Base-by-base conservation (phyloP, 2,329 filamentous ascomycete species). In the Orbilia javanica region DNA sequence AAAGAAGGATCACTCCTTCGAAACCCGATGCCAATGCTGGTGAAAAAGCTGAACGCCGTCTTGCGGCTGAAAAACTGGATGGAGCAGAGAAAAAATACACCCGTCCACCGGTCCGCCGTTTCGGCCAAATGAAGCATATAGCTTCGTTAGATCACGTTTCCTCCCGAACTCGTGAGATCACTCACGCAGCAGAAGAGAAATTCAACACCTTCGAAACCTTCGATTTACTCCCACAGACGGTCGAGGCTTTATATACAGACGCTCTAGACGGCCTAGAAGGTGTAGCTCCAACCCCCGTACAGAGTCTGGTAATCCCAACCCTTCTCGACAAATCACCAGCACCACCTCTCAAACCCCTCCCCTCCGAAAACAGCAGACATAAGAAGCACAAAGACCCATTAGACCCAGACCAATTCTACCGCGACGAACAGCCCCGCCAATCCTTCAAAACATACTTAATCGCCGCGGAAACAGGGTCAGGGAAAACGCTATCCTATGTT, bases 401-500 rank as follows among this genome's bases (percentile, higher is more conserved):
- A 11, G 52, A 70, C 44, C 79, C 84, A 31, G 83, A 84, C 60
- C 79, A 46, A 48, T 42, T 46, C 39, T 25, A 60, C 29, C 29
- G 57, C 60, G 83, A 79, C 70, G 87, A 82, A 80, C 84, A 85
- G 76, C 13, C 55, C 18, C 42, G 25, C 15, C 39, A 71, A 55
- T 34, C 27, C 18, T 72, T 88, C 82, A 86, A 90, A 67, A 87
- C 90, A 65, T 97, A 93, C 82, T 87, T 99, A 11, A 87, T 99
- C 62, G 96, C 96, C 3, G 96, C 96, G 10, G 96, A 99, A 86
- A 99, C 96, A 0, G 96, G 96, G 11, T 98, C 96, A 0, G 96
- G 96, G 77, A 99, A 99, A 86, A 99, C 96, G 0, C 86, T 99
- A 79, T 93, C 96, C 7, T 99, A 99, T 83, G 86, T 98, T 4